Base-by-base conservation (phyloP, 441 rosid species). In the Croton setiger region DNA sequence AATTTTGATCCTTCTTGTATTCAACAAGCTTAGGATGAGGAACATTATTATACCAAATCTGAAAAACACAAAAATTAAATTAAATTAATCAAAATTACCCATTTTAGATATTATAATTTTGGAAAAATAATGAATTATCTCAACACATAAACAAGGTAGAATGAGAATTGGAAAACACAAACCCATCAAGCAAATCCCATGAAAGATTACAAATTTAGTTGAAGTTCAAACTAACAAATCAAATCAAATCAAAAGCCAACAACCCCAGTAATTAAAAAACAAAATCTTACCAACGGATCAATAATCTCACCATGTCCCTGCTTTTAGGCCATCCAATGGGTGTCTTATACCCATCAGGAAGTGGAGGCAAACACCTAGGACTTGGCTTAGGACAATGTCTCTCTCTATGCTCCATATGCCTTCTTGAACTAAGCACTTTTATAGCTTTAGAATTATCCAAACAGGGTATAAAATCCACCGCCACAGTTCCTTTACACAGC, bases 1-100 rank as follows among this genome's bases (percentile, higher is more conserved):
- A 93, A 35, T 88, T 87, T 75, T 93, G 98, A 59, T 88, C 95
- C 45, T 91, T 89, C 82, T 93, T 93, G 92, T 89, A 89, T 37
- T 93, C 96, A 59, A 93, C 93, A 71, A 93, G 95, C 88, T 88
- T 89, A 35, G 93, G 85, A 51, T 93, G 95, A 72, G 97, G 98
- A 55, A 89, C 92, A 77, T 91, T 93, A 54, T 74, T 71, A 70
- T 86, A 88, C 97, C 97, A 91, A 59, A 93, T 78, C 96, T 93
- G 63, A 64, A 71, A n/a, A n/a, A n/a, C n/a, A 44, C 61, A 61
- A 18, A 67, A 68, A 56, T 11, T n/a, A n/a, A n/a, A n/a, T n/a
- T n/a, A n/a, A n/a, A n/a, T n/a, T n/a, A n/a, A n/a, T n/a, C n/a
- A n/a, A n/a, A n/a, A n/a, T n/a, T n/a, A n/a, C n/a, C n/a, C n/a